These are phyloP conservation scores for Aquanectria penicillioides DNA, from an alignment of 2,329 filamentous ascomycete species.

Conservation along the genomic window DNA sequence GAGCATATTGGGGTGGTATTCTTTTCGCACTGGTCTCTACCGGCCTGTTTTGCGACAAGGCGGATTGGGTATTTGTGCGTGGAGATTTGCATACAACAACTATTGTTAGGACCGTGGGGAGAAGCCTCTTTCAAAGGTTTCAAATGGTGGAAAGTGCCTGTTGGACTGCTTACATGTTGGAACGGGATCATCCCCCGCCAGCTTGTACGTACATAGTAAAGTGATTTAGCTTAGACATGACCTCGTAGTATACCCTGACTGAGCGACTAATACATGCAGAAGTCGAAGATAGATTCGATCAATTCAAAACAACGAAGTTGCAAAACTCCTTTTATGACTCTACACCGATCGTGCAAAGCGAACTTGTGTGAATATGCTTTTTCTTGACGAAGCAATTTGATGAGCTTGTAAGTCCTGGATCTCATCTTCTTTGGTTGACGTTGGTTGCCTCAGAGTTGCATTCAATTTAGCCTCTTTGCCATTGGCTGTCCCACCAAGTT, in stretches of 20 bases:
- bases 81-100: constrained; percentile 35
- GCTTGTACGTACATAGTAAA: constrained; percentile 43
- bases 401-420: too few relatives aligned
- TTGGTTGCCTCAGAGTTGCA: background rate
- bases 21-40: constrained; percentile 27
- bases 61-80: constrained; percentile 38
- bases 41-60: constrained; percentile 20
- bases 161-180: constrained; percentile 37
- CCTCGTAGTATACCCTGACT: constrained; percentile 51
- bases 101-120: constrained; percentile 27
- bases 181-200: constrained; percentile 24
- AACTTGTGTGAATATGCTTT: too few relatives aligned
- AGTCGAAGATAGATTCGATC: constrained; percentile 39
- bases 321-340: background rate
- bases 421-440: background rate
- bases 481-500: constrained; percentile 31
- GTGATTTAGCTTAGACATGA: constrained; percentile 46
- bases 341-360: too few relatives aligned
- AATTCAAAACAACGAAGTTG: constrained; percentile 27
- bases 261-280: constrained; percentile 47
- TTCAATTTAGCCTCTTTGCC: constrained; percentile 7
- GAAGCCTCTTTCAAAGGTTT: constrained; percentile 30
- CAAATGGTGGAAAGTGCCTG: constrained; percentile 29
- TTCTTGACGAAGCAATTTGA: too few relatives aligned
- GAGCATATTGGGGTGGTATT: constrained; percentile 33